Evolutionary conservation across 805 yeast genomes (phyloP), one percentile per base, ranked within the genome.

Genomic region (Yarrowia hollandica): DNA sequence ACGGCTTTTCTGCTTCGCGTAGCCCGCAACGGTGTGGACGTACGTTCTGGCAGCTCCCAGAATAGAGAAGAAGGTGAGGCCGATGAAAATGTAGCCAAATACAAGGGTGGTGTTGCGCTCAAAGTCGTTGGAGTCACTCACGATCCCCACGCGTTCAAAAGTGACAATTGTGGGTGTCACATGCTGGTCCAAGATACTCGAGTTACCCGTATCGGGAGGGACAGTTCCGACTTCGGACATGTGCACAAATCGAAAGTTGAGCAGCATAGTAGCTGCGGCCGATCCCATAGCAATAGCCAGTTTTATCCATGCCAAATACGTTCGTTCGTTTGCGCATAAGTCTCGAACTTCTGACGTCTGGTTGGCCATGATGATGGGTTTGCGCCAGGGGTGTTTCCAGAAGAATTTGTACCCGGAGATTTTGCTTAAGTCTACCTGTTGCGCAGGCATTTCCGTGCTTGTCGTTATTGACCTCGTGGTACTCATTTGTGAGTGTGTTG

Each of bases 331-430:
- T 14, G 59, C 59, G 18, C 59, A 55, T 5, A 38, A n/a, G 19
- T 55, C 59, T 14, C 59, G 38, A 5, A 38, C 48, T 9, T 55
- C 59, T 22, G 59, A 55, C 3, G 59, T 55, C n/a, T 28, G 50
- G 59, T 55, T 55, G 8, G 59, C 48, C 37, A 55, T 22, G 16
- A 55, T 15, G 25, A 55, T 55, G 22, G 59, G 59, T 10, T 39
- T 38, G 18, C 19, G 39, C 59, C 48, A 55, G 2, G 59, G 59
- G 31, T 52, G 58, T 8, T 18, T 11, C 44, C 23, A 35, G 19
- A 52, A 8, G 54, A 61, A 19, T 2, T 31, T 19, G 38, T 22
- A 33, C 3, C 38, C 55, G 11, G 55, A 33, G 11, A 46, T 28
- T 11, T 46, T 46, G 38, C 10, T 16, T 16, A 46, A 30, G 39